Conservation (phyloP, 805 yeast species). For the Starmerella gropengiesseri region DNA sequence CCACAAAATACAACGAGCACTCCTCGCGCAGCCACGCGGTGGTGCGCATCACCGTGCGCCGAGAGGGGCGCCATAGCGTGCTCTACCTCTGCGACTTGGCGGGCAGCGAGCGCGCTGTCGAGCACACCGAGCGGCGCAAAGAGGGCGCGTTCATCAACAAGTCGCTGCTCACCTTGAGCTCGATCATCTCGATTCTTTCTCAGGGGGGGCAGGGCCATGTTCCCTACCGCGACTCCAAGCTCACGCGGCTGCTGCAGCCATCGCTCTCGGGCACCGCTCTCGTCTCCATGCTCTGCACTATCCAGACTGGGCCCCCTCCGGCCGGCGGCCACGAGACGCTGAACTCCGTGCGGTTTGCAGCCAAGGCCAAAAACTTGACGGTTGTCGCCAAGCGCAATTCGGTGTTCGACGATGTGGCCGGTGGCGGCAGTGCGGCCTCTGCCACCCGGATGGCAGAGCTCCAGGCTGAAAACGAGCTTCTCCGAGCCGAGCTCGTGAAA, state of each 20-base stretch:
- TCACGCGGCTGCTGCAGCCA: conserved; percentile 83
- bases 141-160: conserved; percentile 92
- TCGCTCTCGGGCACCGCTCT: conserved; percentile 80
- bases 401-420: conserved; percentile 24
- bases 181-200: conserved; percentile 77
- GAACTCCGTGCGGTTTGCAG: conserved; percentile 83
- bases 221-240: conserved; percentile 87
- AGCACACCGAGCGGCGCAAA: conserved; percentile 67
- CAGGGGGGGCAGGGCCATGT: conserved; percentile 48
- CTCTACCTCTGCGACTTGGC: conserved; percentile 89
- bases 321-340: conserved; percentile 57
- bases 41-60: conserved; percentile 51
- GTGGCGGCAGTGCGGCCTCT: conserved; percentile 29
- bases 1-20: conserved; percentile 79
- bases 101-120: conserved; percentile 83
- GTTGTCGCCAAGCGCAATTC: conserved; percentile 47
- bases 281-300: conserved; percentile 77
- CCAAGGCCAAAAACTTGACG: conserved; percentile 78
- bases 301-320: conserved; percentile 49
- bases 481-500: conserved; percentile 21
- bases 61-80: conserved; percentile 40
- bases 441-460: conserved; percentile 48
- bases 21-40: conserved; percentile 90
- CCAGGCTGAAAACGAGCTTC: conserved; percentile 39
- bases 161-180: conserved; percentile 77